Base-by-base conservation (phyloP, 208 protist species). In the Trypanosoma platydactyli region DNA sequence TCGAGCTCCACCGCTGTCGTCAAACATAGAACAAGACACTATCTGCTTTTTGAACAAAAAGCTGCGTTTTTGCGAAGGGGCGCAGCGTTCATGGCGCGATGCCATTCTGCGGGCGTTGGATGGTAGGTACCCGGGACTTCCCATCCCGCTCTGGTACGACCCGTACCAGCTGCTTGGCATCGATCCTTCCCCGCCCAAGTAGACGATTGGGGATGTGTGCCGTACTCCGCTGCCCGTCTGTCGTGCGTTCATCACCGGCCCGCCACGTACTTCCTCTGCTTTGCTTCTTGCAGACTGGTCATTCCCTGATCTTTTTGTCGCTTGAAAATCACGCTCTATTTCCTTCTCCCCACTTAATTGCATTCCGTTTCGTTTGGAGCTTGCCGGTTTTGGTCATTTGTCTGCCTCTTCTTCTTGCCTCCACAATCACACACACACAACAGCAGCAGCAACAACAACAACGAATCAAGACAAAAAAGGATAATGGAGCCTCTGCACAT, bases 81-180 rank as follows among this genome's bases (percentile, higher is more conserved):
- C 57, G 50, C 88, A 94, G 73, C 48, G 29, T 29, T 57, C 67
- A 48, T 94, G 88, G 88, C 49, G 69, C 16, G 60, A 71, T n/a
- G 35, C 68, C 13, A 52, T 83, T 16, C 12, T 50, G 6, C 51
- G 62, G 9, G 67, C 55, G n/a, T 50, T 81, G 5, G 27, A 67
- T 4, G 71, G 57, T 0, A 41, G 1, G n/a, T 52, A 1, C 52
- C 54, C 51, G 1, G 73, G 44, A 1, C 52, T 84, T 12, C 53
- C 64, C 0, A 73, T 94, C 44, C 88, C 88, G 15, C 44, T 89
- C 24, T 92, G 86, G 86, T 92, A 92, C 52, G 83, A 92, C 60
- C 78, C 79, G 16, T 89, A 86, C 40, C 76, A 89, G 48, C 69
- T 92, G 52, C 77, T 92, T 45, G 76, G 78, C 30, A 63, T 86